Percentiles rank a stretch among this genome's conserved stretches.
Conservation (phyloP, 352 stramenopile genomes). For the Phytophthora sp. region DNA sequence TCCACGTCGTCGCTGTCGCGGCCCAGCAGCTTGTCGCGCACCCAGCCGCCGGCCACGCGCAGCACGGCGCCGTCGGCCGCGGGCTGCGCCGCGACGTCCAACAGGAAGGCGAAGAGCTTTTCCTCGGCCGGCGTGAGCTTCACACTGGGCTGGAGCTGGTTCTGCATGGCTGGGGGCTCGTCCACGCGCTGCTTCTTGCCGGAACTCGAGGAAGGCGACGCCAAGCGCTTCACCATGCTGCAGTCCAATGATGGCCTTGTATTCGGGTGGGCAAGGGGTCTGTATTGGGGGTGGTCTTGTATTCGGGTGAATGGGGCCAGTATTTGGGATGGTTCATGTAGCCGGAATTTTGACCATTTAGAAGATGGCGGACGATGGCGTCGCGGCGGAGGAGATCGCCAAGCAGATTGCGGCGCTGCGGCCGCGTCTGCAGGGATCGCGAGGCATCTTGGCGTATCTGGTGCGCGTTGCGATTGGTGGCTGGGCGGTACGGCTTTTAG, state of each 20-base stretch:
- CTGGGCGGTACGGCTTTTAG: no score
- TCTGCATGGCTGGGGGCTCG: constrained; percentile 6
- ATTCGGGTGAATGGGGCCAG: not conserved
- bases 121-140: constrained; percentile 53
- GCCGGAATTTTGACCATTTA: constrained; percentile 6
- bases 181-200: constrained; percentile 41
- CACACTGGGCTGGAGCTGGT: constrained; percentile 14
- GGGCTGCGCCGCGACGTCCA: constrained; percentile 64
- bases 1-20: constrained; percentile 95
- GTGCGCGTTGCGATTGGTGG: constrained; percentile 35
- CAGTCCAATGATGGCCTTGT: not conserved
- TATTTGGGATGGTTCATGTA: not conserved
- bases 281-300: not conserved
- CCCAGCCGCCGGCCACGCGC: constrained; percentile 98
- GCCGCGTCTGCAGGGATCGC: constrained; percentile 35
- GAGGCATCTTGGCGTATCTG: constrained; percentile 60
- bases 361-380: constrained; percentile 24
- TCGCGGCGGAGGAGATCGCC: constrained; percentile 39
- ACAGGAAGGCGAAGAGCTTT: constrained; percentile 69
- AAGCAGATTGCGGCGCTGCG: constrained; percentile 48
- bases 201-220: constrained; percentile 5
- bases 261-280: not conserved
- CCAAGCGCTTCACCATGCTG: constrained; percentile 34
- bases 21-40: constrained; percentile 97
- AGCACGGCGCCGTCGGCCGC: constrained; percentile 74